phyloP scores from a whole-genome alignment of 2,329 filamentous ascomycete species.

The Neonectria hederae region DNA sequence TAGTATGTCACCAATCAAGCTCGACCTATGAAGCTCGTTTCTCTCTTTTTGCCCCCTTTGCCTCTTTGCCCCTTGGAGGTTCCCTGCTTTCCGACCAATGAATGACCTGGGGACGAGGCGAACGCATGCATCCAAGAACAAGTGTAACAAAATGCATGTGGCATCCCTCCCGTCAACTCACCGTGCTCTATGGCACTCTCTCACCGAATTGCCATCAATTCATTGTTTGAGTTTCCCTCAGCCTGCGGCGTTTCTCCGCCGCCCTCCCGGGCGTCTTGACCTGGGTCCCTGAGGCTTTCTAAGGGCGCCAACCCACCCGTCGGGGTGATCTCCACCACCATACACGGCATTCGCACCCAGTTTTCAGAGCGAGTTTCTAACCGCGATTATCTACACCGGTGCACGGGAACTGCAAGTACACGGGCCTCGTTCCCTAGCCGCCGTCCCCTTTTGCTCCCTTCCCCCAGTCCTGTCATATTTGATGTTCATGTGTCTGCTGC shows the following conservation, averaged over 20 bases:
- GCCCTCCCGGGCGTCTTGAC: constrained; percentile 27
- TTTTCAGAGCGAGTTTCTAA: neutral
- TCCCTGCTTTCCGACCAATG: too few species aligned
- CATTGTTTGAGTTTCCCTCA: neutral
- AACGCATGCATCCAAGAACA: neutral
- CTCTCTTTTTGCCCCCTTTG: constrained; percentile 3
- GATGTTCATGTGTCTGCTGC: constrained; percentile 14
- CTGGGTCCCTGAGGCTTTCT: constrained; percentile 21
- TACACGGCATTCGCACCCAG: neutral
- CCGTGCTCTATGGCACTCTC: constrained; percentile 1
- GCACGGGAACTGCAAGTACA: constrained; percentile 26
- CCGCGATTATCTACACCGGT: constrained; percentile 27
- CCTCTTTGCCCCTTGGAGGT: neutral
- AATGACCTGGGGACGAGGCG: too few species aligned
- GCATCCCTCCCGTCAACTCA: neutral
- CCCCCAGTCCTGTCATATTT: constrained; percentile 17
- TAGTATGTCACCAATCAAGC: constrained; percentile 5
- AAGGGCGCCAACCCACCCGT: constrained; percentile 8
- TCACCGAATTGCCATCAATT: neutral
- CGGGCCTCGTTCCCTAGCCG: constrained; percentile 14
- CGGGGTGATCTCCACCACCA: neutral
- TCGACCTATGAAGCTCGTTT: constrained; percentile 15
- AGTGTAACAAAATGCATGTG: neutral
- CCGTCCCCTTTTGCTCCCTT: constrained; percentile 18
- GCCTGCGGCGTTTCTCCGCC: constrained; percentile 36